Evolutionary conservation across 139 green algal genomes (phyloP), one percentile per base, ranked within the genome.

Genomic region (Coccomyxa sp.): DNA sequence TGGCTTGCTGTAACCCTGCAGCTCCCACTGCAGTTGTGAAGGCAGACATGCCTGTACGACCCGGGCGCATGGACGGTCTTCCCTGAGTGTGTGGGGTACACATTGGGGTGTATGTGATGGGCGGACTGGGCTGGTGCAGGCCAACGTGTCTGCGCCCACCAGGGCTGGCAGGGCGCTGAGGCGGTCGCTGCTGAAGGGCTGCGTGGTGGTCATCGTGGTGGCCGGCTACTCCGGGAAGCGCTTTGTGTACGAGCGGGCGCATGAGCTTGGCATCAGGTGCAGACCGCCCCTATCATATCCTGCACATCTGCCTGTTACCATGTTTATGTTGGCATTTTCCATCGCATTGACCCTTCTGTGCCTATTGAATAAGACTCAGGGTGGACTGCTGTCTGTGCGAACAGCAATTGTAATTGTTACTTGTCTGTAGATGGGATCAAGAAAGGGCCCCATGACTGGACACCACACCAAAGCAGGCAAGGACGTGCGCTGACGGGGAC

Each of bases 241-340:
- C 68, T 98, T 98, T 87, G 94, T 98, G 39, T 97, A 96, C 79
- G 93, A 98, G 50, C 71, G 55, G 76, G 88, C 88, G 58, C 90
- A 94, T 79, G 86, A 95, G 85, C 88, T 98, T 39, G 94, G 94
- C 33, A 82, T 97, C 35, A 80, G 89, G 24, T 78, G 40, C 33
- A 16, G 50, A 64, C 14, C 18, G 14, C 14, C 50, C 14, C 50
- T 29, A 29, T 33, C 44, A 40, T 44, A 54, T 74, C 2, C 10
- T 50, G 3, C 12, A 1, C 5, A 50, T 40, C 2, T 40, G 3
- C 35, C 1, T 2, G 33, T 40, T 36, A n/a, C n/a, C n/a, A n/a
- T n/a, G n/a, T n/a, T n/a, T n/a, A n/a, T 40, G 16, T 7, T 6
- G 35, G 2, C 2, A 54, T 55, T 74, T n/a, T n/a, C n/a, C n/a